Base-by-base conservation (phyloP, 2,329 filamentous ascomycete species). In the Penicillium corylophilum region DNA sequence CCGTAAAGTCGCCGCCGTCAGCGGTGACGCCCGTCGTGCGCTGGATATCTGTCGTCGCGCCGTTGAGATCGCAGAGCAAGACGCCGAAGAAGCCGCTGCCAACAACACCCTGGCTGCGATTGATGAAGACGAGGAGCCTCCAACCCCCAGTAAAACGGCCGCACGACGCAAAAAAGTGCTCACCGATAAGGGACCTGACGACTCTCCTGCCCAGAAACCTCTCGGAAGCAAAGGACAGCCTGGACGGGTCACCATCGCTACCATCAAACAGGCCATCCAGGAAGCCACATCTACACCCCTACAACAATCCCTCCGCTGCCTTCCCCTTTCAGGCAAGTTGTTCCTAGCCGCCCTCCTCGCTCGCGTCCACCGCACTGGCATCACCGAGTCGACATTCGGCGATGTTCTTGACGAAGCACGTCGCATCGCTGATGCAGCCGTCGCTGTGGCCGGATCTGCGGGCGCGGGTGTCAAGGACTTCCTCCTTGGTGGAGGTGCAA, bases 1-100 rank as follows among this genome's bases (percentile, higher is more conserved):
- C 62, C 85, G 94, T 55, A 99, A 99, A 74, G 94, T 99, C 28
- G 94, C 94, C 5, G 93, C 94, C 35, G 95, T 99, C 40, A 95
- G 89, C 58, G 95, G 94, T 53, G 94, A 99, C 65, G 94, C 94
- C 16, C 82, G 94, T 50, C 85, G 94, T 57, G 94, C 92, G 1
- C 80, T 99, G 18, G 94, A 99, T 65, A 97, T 99, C 53, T 99
- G 95, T 70, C 84, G 94, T 26, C 84, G 94, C 57, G 94, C 94
- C 1, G 94, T 99, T 13, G 94, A 99, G 73, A 85, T 99, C 23
- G 94, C 93, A 26, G 94, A 99, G 71, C 81, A 87, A 44, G 87
- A 93, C 48, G 71, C 74, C 64, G 73, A 81, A 42, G 60, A 67
- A 70, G 56, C 62, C 45, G 51, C 62, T 46, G 51, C 58, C 20